These are phyloP conservation scores for Sugiyamaella qingdaonensis DNA, from an alignment of 805 yeast genomes.

Conservation along the genomic window DNA sequence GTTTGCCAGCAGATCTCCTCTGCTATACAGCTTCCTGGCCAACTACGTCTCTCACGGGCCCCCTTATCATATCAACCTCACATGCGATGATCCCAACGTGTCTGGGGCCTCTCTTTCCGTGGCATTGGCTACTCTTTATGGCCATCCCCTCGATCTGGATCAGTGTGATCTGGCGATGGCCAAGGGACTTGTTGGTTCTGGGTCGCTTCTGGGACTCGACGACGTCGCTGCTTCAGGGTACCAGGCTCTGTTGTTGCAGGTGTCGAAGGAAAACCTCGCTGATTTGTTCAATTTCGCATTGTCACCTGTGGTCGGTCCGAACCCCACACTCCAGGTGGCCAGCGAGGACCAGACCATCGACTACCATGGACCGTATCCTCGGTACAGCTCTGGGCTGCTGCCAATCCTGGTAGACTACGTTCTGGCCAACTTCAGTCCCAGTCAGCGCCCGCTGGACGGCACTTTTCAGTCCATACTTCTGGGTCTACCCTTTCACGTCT, in stretches of 20 bases:
- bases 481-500: slow-evolving; percentile 28
- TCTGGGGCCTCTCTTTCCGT: slow-evolving; percentile 27
- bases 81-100: slow-evolving; percentile 23
- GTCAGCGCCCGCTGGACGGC: slow-evolving; percentile 15
- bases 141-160: slow-evolving; percentile 24
- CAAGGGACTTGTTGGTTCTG: slow-evolving; percentile 30
- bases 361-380: slow-evolving; percentile 31
- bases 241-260: slow-evolving; percentile 15
- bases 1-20: slow-evolving; percentile 32
- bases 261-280: slow-evolving; percentile 21
- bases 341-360: slow-evolving; percentile 16
- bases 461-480: slow-evolving; percentile 18
- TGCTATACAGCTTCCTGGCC: slow-evolving; percentile 25
- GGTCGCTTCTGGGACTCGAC: slow-evolving; percentile 27
- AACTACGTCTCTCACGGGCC: slow-evolving; percentile 24
- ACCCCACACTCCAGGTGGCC: slow-evolving; percentile 1
- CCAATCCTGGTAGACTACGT: slow-evolving; percentile 22
- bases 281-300: slow-evolving; percentile 26
- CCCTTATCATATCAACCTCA: slow-evolving; percentile 27
- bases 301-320: slow-evolving; percentile 1
- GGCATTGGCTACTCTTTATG: slow-evolving; percentile 33
- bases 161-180: slow-evolving; percentile 23
- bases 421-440: slow-evolving; percentile 16
- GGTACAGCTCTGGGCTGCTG: slow-evolving; percentile 26
- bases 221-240: slow-evolving; percentile 26